Evolutionary conservation across 148 eudicot species (phyloP), one percentile per base, ranked within the genome.

Genomic region (Rhododendron williamsianum): DNA sequence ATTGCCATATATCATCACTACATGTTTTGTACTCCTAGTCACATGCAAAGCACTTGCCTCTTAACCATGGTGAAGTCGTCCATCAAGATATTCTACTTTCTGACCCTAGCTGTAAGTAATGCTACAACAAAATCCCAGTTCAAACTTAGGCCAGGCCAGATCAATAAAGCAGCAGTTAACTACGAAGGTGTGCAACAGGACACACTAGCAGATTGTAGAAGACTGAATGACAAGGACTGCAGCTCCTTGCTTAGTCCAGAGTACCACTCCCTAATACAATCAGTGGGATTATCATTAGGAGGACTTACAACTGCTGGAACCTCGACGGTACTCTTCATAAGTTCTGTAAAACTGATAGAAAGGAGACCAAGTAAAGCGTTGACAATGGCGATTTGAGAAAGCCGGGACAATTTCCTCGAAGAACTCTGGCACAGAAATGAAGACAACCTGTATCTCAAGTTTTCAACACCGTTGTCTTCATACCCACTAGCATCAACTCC

Each of bases 401-500:
- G 82, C 43, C 84, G 63, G 16, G 78, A 87, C 74, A 81, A 41
- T 80, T 83, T 85, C 58, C 48, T 58, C 2, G 83, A 67, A 45
- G 84, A 58, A 81, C 58, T 85, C 35, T 82, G 90, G 83, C 76
- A 69, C 27, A 92, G 79, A 71, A 87, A 86, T 60, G 88, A 83
- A 80, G 85, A 84, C 72, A 96, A 84, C 71, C 84, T 76, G 45
- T 76, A 76, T 81, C 86, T 89, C 71, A 96, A 86, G 77, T 81
- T 92, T 87, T 87, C 87, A 76, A 94, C 92, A 86, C 88, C 86
- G 3, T 82, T 48, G 78, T 93, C 93, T 43, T 89, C 88, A 56
- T 91, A 94, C 30, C 95, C 98, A 81, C 27, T 52, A 18, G 90
- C 91, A 86, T 90, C 85, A 73, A 93, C 90, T 76, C 96, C 95